phyloP scores from a whole-genome alignment of 1,284 basidiomycete species.

The Agaricales sp. region DNA sequence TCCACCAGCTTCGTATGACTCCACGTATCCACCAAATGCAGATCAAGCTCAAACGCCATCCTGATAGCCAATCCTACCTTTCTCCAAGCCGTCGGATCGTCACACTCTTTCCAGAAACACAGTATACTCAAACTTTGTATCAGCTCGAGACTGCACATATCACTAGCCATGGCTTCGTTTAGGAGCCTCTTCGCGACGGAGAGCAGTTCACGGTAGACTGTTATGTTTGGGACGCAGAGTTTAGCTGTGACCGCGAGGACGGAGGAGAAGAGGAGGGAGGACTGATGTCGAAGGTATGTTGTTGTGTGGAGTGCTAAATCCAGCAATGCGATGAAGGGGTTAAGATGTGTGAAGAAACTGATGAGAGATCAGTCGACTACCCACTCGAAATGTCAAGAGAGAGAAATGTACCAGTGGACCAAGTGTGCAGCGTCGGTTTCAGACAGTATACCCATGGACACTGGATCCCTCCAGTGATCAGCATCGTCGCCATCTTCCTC shows the following conservation, averaged over 20 bases:
- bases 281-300: slow-evolving; percentile 61
- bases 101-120: slow-evolving; percentile 1
- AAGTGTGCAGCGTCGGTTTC: slow-evolving; percentile 38
- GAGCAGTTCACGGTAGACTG: not conserved
- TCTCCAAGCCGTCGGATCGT: not conserved
- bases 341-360: slow-evolving; percentile 65
- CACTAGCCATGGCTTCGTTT: not conserved
- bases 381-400: not conserved
- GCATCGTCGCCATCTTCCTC: not conserved
- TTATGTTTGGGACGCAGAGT: slow-evolving; percentile 42
- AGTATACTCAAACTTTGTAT: slow-evolving; percentile 2
- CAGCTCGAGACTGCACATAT: not conserved
- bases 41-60: slow-evolving; percentile 1
- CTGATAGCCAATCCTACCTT: not conserved
- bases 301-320: slow-evolving; percentile 70
- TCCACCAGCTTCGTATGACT: not conserved
- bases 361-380: slow-evolving; percentile 54
- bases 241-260: slow-evolving; percentile 78
- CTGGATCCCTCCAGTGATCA: slow-evolving; percentile 41
- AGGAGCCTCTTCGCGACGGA: not conserved
- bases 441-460: slow-evolving; percentile 54
- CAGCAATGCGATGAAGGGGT: slow-evolving; percentile 79
- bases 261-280: slow-evolving; percentile 72
- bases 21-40: slow-evolving; percentile 1
- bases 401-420: not conserved